A percentile compares a stretch with the other conserved stretches of the same genome.
Conservation (phyloP, 176 grass and related monocot species). For the Chloris gayana region DNA sequence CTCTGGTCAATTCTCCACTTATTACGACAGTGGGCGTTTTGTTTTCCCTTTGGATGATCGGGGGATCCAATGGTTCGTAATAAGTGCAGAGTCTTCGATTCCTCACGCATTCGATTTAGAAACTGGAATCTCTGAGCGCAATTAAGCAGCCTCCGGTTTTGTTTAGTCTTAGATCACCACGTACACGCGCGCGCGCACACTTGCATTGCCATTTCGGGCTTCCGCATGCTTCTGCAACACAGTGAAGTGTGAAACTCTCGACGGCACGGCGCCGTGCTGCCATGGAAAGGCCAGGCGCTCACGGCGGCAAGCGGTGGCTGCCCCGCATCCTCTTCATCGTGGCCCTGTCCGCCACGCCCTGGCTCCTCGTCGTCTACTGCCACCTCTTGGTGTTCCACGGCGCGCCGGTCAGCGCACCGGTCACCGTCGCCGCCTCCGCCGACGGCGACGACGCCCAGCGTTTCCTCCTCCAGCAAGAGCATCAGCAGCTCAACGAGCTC, state of each 20-base stretch:
- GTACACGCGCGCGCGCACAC: not conserved
- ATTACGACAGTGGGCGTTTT: not conserved
- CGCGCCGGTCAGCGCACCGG: constrained; percentile 18
- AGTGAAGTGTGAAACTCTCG: not conserved
- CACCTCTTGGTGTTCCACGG: constrained; percentile 44
- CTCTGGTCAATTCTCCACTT: not conserved
- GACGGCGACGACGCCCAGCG: not conserved
- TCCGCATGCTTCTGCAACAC: not conserved
- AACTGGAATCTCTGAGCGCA: not conserved
- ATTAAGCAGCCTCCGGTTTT: not conserved
- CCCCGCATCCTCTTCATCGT: constrained; percentile 54
- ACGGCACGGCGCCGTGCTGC: not conserved
- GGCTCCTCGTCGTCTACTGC: constrained; percentile 66
- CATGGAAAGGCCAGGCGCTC: constrained; percentile 49
- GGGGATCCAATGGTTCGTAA: not conserved
- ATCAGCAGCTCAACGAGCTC: constrained; percentile 23
- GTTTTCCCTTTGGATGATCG: not conserved
- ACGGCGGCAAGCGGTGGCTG: constrained; percentile 36
- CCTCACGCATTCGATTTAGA: not conserved
- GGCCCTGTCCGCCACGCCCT: constrained; percentile 47
- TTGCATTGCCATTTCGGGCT: not conserved
- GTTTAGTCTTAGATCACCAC: not conserved
- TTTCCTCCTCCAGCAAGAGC: constrained; percentile 12
- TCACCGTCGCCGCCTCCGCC: not conserved
- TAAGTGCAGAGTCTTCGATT: not conserved